phyloP scores from a whole-genome alignment of 2,329 filamentous ascomycete genomes.

The Aureobasidium melanogenum region DNA sequence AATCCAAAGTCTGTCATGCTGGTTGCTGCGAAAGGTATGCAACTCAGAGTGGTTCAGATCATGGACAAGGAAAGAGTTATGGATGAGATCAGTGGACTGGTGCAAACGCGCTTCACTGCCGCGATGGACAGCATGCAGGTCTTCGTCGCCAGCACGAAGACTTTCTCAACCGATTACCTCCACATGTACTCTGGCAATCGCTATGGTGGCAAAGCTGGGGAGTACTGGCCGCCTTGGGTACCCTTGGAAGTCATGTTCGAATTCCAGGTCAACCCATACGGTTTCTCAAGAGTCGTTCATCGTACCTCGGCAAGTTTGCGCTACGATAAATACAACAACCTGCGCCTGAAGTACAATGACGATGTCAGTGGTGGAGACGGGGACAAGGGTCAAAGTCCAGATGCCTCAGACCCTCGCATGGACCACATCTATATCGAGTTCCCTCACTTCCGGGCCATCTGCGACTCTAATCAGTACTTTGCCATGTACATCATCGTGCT shows the following conservation, averaged over 20 bases:
- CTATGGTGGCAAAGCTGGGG: conserved; percentile 76
- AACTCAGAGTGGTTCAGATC: conserved; percentile 92
- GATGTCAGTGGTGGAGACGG: conserved; percentile 64
- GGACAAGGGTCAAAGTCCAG: conserved; percentile 30
- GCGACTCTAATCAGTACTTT: conserved; percentile 96
- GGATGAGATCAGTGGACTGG: conserved; percentile 87
- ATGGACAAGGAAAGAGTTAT: conserved; percentile 93
- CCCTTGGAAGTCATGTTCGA: conserved; percentile 98
- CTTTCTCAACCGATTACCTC: conserved; percentile 72
- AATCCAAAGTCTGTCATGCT: conserved; percentile 94
- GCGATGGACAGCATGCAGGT: conserved; percentile 98
- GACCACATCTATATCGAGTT: conserved; percentile 97
- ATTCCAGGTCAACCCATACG: conserved; percentile 85
- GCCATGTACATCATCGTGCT: conserved; percentile 97
- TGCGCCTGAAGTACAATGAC: conserved; percentile 94
- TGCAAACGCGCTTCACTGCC: conserved; percentile 86
- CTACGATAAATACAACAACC: conserved; percentile 96
- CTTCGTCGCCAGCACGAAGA: conserved; percentile 92
- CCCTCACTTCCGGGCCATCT: conserved; percentile 84
- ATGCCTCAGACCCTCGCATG: conserved; percentile 58
- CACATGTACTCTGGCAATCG: conserved; percentile 91
- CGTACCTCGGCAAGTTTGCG: conserved; percentile 90
- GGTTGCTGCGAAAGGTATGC: conserved; percentile 96
- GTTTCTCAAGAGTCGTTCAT: conserved; percentile 95
- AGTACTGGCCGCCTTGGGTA: conserved; percentile 96